These are phyloP conservation scores for Eutreptiella sp. DNA, from an alignment of 208 protist genomes.

Conservation along the genomic window DNA sequence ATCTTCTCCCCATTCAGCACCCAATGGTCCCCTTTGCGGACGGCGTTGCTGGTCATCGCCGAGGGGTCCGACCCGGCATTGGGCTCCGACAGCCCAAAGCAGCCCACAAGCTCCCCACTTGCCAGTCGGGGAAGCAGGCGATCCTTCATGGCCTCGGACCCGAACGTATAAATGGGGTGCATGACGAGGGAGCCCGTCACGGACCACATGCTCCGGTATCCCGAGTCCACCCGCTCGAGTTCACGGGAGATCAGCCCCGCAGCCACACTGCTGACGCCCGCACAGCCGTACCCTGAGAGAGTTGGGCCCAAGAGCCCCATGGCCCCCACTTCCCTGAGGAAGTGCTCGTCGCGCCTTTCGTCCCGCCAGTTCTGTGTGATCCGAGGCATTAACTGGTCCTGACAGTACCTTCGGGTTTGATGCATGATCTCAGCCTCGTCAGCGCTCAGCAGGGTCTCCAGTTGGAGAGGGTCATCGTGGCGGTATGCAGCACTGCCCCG, in stretches of 20 bases:
- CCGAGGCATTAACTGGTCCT: slow-evolving; percentile 57
- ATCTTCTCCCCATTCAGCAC: slow-evolving; percentile 76
- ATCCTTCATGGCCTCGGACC: slow-evolving; percentile 61
- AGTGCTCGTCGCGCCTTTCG: slow-evolving; percentile 58
- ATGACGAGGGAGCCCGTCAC: slow-evolving; percentile 87
- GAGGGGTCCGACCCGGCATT: slow-evolving; percentile 78
- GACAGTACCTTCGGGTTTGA: slow-evolving; percentile 48
- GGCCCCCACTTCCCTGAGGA: slow-evolving; percentile 71
- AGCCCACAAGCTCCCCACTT: slow-evolving; percentile 67
- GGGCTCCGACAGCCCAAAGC: slow-evolving; percentile 87
- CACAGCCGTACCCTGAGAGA: slow-evolving; percentile 67
- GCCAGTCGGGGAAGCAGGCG: slow-evolving; percentile 57
- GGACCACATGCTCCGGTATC: slow-evolving; percentile 75
- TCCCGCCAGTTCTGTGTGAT: slow-evolving; percentile 51
- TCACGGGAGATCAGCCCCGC: slow-evolving; percentile 75
- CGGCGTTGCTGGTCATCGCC: slow-evolving; percentile 69
- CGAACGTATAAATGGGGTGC: slow-evolving; percentile 77
- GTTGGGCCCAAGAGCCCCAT: slow-evolving; percentile 70
- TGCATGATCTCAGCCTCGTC: slow-evolving; percentile 53
- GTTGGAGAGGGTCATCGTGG: slow-evolving; percentile 37
- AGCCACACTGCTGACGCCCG: slow-evolving; percentile 57
- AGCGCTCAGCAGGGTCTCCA: slow-evolving; percentile 48
- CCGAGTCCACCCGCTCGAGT: slow-evolving; percentile 73
- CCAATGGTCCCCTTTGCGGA: slow-evolving; percentile 45
- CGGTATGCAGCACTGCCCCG: slow-evolving; percentile 31